Percentiles rank a stretch among this genome's conserved stretches.
Evolutionary conservation across 768 basidiomycete species (phyloP).

Genomic region (Psilocybe cyanescens): DNA sequence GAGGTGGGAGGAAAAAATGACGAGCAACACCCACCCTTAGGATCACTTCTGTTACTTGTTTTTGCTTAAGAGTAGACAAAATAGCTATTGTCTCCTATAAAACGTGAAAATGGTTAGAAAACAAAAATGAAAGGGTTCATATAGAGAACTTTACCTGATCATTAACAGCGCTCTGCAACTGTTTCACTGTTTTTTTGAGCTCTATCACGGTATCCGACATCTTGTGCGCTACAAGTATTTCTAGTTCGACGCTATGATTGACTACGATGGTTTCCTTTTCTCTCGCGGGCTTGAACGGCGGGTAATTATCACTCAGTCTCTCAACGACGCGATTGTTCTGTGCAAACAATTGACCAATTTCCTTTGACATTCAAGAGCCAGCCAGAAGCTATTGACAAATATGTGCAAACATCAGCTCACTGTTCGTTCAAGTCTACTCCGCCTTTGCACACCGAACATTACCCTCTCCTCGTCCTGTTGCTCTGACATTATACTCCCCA

Average conservation of each 20-base stretch:
- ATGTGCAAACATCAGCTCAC: constrained; percentile 18
- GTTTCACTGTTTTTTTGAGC: constrained; percentile 82
- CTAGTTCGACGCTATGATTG: constrained; percentile 38
- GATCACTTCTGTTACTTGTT: constrained; percentile 72
- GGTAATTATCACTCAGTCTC: constrained; percentile 3
- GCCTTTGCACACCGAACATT: neutral
- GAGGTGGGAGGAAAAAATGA: constrained; percentile 31
- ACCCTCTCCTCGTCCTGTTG: neutral
- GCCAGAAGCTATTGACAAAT: constrained; percentile 17
- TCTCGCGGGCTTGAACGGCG: constrained; percentile 9
- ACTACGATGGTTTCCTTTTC: constrained; percentile 13
- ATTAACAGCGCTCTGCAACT: constrained; percentile 65
- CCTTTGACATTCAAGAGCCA: neutral
- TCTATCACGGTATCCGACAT: constrained; percentile 58
- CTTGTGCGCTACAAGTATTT: constrained; percentile 31
- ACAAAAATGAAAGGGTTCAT: constrained; percentile 40
- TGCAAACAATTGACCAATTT: constrained; percentile 1
- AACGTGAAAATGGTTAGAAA: constrained; percentile 30
- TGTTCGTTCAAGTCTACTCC: neutral
- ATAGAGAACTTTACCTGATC: constrained; percentile 34
- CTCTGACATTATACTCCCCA: neutral
- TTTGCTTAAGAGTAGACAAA: constrained; percentile 64
- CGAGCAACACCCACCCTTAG: constrained; percentile 66
- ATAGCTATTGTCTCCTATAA: constrained; percentile 67
- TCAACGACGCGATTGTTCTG: constrained; percentile 9